Percentiles rank a stretch among this genome's conserved stretches.
Conservation (phyloP, 768 basidiomycete species). For the Coprinopsis cinerea region DNA sequence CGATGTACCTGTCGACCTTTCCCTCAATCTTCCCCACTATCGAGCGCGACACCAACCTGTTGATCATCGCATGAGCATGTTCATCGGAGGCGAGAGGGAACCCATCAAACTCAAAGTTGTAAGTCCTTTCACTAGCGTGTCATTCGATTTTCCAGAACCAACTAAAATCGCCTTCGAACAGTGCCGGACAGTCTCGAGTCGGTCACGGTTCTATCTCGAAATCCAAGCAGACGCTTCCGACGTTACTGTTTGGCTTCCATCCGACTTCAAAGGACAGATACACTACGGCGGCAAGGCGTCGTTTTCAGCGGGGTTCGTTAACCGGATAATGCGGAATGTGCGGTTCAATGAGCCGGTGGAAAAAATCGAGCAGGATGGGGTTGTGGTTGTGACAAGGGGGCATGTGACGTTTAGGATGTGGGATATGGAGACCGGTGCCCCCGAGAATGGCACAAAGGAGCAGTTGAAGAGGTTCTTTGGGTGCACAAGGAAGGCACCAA, state of each 20-base stretch:
- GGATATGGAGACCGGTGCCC: conserved; percentile 61
- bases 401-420: conserved; percentile 71
- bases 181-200: conserved; percentile 53
- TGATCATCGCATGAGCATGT: conserved; percentile 68
- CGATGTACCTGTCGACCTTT: conserved; percentile 50
- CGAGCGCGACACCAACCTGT: conserved; percentile 70
- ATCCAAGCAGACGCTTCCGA: conserved; percentile 61
- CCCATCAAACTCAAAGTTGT: conserved; percentile 72
- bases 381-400: conserved; percentile 57
- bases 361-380: conserved; percentile 47
- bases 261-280: conserved; percentile 71
- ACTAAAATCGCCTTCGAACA: conserved; percentile 19
- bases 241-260: conserved; percentile 72
- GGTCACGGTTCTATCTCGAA: conserved; percentile 57
- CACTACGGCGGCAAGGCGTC: conserved; percentile 43
- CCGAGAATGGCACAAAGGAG: conserved; percentile 61
- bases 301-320: conserved; percentile 70
- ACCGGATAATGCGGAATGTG: conserved; percentile 54
- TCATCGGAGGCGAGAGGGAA: conserved; percentile 43
- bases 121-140: conserved; percentile 24
- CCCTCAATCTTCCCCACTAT: conserved; percentile 71
- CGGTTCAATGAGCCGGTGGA: conserved; percentile 39
- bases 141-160: neutral
- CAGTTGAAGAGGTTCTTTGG: conserved; percentile 59
- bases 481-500: conserved; percentile 48